Conservation (phyloP, 352 stramenopile genomes). For the Phytopythium cucurbitacearum region DNA sequence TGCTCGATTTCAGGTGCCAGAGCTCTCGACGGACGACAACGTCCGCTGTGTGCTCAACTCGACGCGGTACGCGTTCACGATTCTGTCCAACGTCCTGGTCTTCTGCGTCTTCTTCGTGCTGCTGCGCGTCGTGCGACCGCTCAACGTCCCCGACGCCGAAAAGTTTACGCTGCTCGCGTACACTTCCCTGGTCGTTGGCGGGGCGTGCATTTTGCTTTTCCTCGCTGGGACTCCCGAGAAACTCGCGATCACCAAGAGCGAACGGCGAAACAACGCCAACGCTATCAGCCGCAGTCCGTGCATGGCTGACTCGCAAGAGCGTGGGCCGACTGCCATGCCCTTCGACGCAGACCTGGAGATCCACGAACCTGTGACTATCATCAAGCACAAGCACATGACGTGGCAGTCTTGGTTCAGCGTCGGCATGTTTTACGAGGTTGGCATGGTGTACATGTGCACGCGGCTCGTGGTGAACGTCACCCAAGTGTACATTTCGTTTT, state of each 20-base stretch:
- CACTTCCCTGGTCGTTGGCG: slow-evolving; percentile 62
- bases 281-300: slow-evolving; percentile 44
- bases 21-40: slow-evolving; percentile 74
- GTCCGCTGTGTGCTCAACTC: slow-evolving; percentile 79
- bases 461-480: slow-evolving; percentile 82
- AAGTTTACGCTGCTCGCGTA: slow-evolving; percentile 81
- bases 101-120: slow-evolving; percentile 79
- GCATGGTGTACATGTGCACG: slow-evolving; percentile 87
- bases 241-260: slow-evolving; percentile 16
- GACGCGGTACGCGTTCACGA: slow-evolving; percentile 81
- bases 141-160: slow-evolving; percentile 54
- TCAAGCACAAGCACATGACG: slow-evolving; percentile 39
- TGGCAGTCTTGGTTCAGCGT: slow-evolving; percentile 77
- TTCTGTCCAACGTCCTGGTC: slow-evolving; percentile 84
- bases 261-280: slow-evolving; percentile 16
- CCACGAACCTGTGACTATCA: slow-evolving; percentile 20
- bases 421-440: slow-evolving; percentile 85
- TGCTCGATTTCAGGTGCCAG: slow-evolving; percentile 37
- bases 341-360: slow-evolving; percentile 54
- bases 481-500: slow-evolving; percentile 87
- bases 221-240: slow-evolving; percentile 66
- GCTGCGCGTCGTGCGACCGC: slow-evolving; percentile 47
- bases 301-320: slow-evolving; percentile 39
- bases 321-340: slow-evolving; percentile 38
- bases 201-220: slow-evolving; percentile 59